phyloP scores from a whole-genome alignment of 1,139 yeast genomes.

The Barnettozyma hawaiiensis region DNA sequence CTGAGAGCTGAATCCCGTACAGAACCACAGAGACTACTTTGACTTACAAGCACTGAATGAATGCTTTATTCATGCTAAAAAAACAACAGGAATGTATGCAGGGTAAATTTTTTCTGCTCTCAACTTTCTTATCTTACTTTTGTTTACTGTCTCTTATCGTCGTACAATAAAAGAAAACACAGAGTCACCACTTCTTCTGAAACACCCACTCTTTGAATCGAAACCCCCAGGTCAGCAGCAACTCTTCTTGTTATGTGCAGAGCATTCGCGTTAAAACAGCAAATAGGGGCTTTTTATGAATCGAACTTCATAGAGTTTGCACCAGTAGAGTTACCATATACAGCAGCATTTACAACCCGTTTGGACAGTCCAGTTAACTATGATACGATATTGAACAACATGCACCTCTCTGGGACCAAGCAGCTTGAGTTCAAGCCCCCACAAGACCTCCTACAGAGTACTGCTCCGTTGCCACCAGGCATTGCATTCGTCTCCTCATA shows the following conservation, averaged over 20 bases:
- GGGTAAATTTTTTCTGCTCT: no score
- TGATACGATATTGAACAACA: not conserved
- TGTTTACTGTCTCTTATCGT: no score
- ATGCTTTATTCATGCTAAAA: no score
- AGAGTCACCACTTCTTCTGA: no score
- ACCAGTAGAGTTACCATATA: not conserved
- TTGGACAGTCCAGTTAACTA: not conserved
- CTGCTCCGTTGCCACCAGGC: not conserved
- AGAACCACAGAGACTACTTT: no score
- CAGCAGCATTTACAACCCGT: not conserved
- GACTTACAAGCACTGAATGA: no score
- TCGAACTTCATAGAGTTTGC: not conserved
- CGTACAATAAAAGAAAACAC: no score
- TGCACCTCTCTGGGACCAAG: not conserved
- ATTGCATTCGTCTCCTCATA: not conserved
- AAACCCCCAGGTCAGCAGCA: not conserved
- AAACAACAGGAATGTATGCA: no score
- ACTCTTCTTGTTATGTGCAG: not conserved
- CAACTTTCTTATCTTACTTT: no score
- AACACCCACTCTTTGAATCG: not conserved
- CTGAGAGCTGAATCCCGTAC: not conserved
- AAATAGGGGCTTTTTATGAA: not conserved
- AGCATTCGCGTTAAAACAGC: not conserved
- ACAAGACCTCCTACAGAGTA: not conserved
- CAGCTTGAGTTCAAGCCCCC: slow-evolving; percentile 1